phyloP scores from a whole-genome alignment of 2,329 filamentous ascomycete genomes.

The Escovopsis sp. region DNA sequence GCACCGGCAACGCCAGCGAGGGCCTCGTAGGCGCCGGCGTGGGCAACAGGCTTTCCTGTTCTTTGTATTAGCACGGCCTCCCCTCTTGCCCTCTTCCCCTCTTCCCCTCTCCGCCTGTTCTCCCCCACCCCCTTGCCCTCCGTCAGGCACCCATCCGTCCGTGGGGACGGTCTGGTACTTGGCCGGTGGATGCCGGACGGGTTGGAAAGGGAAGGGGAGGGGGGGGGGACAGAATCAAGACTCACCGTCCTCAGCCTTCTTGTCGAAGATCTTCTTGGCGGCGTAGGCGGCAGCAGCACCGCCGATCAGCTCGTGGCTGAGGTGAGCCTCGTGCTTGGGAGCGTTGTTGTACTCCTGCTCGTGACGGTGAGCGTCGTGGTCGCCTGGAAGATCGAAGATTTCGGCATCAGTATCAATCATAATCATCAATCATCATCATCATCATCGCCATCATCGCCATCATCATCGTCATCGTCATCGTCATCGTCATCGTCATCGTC shows the following conservation, averaged over 20 bases:
- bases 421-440: no score
- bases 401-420: no score
- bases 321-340: conserved; percentile 16
- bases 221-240: background rate
- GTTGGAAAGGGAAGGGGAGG: background rate
- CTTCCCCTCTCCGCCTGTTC: no score
- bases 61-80: background rate
- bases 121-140: no score
- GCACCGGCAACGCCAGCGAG: conserved; percentile 14
- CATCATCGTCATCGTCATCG: no score
- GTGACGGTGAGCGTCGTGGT: conserved; percentile 11
- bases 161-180: no score
- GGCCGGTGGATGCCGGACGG: no score
- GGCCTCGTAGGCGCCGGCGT: conserved; percentile 17
- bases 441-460: no score
- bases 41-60: conserved; percentile 13
- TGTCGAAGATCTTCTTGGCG: conserved; percentile 16
- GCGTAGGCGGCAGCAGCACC: conserved; percentile 18
- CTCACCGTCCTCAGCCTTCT: conserved; percentile 15
- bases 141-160: no score
- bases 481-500: no score
- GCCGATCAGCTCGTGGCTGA: conserved; percentile 17
- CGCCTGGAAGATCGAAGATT: no score
- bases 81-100: no score
- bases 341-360: conserved; percentile 13